These are phyloP conservation scores for Skeletonema marinoi DNA, from an alignment of 108 stramenopile genomes.

Conservation along the genomic window DNA sequence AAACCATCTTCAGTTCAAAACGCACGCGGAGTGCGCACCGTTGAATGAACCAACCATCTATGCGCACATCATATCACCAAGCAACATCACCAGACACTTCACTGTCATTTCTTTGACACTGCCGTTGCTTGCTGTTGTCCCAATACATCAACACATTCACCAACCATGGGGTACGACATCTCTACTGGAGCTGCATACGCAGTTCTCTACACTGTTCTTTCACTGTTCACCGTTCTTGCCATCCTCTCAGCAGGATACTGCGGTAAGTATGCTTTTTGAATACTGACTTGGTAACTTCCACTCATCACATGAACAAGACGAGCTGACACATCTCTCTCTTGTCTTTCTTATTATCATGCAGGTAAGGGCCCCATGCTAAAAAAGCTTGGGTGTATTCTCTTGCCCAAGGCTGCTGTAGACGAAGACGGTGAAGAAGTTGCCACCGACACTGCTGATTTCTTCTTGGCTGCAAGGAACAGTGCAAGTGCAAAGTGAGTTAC, in stretches of 20 bases:
- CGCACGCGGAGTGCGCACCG: too few species aligned
- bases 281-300: background rate
- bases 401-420: constrained; percentile 9
- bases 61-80: too few species aligned
- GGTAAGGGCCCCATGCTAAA: constrained; percentile 1
- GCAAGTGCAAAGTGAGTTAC: constrained; percentile 37
- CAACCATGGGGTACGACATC: constrained; percentile 38
- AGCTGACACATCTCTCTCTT: background rate
- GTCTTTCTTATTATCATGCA: background rate
- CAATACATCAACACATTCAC: background rate
- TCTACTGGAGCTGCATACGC: constrained; percentile 59
- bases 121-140: too few species aligned
- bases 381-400: constrained; percentile 46
- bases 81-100: too few species aligned
- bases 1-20: too few species aligned
- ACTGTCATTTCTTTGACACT: too few species aligned
- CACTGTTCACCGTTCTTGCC: constrained; percentile 58
- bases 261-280: background rate
- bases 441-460: constrained; percentile 52
- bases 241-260: constrained; percentile 47
- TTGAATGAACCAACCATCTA: too few species aligned
- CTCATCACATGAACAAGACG: background rate
- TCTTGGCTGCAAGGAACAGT: constrained; percentile 64
- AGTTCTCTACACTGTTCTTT: constrained; percentile 64
- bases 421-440: constrained; percentile 13